These are phyloP conservation scores for Thelonectria discophora DNA, from an alignment of 2,329 filamentous ascomycete species.

Conservation along the genomic window DNA sequence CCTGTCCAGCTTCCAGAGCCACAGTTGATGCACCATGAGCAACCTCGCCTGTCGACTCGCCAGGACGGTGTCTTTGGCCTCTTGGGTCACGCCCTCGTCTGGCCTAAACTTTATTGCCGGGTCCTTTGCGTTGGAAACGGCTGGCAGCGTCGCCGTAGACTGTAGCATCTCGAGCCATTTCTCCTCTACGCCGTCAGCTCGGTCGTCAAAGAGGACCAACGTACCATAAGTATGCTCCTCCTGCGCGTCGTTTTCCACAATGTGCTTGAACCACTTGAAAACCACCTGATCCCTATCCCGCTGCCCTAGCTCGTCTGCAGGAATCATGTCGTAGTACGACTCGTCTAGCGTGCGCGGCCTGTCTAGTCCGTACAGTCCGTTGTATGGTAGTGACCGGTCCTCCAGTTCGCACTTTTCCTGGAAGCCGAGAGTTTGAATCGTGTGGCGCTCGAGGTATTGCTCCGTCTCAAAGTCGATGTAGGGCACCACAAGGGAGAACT, in stretches of 20 bases:
- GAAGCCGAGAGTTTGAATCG: background rate
- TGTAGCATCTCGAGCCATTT: background rate
- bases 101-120: background rate
- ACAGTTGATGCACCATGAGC: conserved; percentile 32
- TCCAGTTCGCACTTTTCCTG: background rate
- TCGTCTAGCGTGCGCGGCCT: background rate
- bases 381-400: background rate
- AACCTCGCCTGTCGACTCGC: background rate
- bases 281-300: conserved; percentile 1
- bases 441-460: background rate
- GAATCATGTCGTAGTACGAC: background rate
- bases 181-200: background rate
- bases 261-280: conserved; percentile 5
- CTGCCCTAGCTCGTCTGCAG: background rate
- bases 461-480: background rate
- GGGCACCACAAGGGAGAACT: background rate
- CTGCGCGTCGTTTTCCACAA: background rate
- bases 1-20: conserved; percentile 36
- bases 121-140: background rate
- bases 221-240: background rate
- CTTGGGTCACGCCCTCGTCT: conserved; percentile 15
- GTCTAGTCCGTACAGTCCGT: background rate
- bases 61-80: conserved; percentile 3
- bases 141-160: no score
- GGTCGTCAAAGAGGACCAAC: background rate